A percentile compares a stretch with the other conserved stretches of the same genome.
These are phyloP conservation scores for Pseudopyricularia cyperi DNA, from an alignment of 2,329 filamentous ascomycete genomes.

Conservation along the genomic window DNA sequence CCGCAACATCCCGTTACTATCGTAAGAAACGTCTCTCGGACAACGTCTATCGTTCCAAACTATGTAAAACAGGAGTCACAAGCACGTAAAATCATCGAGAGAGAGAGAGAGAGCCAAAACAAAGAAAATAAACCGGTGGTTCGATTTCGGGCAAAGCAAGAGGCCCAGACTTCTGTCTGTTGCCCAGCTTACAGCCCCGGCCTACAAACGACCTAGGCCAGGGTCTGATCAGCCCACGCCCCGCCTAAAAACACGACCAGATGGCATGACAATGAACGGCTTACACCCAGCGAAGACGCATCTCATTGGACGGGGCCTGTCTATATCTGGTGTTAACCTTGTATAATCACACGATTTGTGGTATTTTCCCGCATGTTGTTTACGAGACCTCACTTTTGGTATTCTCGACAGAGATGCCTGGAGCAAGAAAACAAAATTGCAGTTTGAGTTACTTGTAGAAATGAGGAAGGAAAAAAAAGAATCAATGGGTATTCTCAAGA, in stretches of 20 bases:
- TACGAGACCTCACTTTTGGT: too few relatives aligned
- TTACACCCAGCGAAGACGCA: not conserved
- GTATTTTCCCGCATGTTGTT: too few relatives aligned
- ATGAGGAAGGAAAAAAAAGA: too few relatives aligned
- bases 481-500: too few relatives aligned
- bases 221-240: slow-evolving; percentile 2
- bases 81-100: too few relatives aligned
- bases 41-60: too few relatives aligned
- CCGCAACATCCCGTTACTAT: too few relatives aligned
- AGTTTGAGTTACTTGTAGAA: too few relatives aligned
- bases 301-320: not conserved
- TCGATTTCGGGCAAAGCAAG: not conserved
- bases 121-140: not conserved
- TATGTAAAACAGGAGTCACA: too few relatives aligned
- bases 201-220: not conserved
- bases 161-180: not conserved
- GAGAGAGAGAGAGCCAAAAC: not conserved
- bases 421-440: too few relatives aligned
- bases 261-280: slow-evolving; percentile 1
- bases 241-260: not conserved
- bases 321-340: not conserved
- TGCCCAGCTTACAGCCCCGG: not conserved
- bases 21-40: too few relatives aligned
- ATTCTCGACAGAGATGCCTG: too few relatives aligned
- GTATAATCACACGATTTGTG: not conserved